phyloP scores from a whole-genome alignment of 768 basidiomycete genomes.

The Mycena vitilis region DNA sequence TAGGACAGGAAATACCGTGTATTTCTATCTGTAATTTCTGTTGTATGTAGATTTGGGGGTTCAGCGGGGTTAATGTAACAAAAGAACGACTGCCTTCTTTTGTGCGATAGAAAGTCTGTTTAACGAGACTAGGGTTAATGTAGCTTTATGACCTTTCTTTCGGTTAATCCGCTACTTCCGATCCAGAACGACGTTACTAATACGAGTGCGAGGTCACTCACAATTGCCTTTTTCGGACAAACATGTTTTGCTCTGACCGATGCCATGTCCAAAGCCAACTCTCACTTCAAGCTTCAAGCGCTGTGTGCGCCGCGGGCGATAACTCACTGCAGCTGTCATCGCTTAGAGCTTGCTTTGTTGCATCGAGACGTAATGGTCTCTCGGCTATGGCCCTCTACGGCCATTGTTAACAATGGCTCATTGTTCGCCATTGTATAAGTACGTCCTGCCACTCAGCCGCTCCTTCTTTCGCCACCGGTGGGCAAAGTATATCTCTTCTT shows the following conservation, averaged over 20 bases:
- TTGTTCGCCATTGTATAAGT: constrained; percentile 23
- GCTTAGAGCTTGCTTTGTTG: not conserved
- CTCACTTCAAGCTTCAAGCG: too few relatives aligned
- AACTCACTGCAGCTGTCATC: too few relatives aligned
- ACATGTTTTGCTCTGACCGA: not conserved
- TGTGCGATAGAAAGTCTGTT: too few relatives aligned
- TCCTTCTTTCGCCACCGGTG: constrained; percentile 30
- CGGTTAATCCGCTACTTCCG: too few relatives aligned
- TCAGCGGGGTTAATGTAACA: not conserved
- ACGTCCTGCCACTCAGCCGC: not conserved
- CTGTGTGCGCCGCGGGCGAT: too few relatives aligned
- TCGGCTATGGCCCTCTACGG: too few relatives aligned
- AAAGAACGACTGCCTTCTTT: too few relatives aligned
- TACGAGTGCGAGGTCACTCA: too few relatives aligned
- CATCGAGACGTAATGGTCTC: constrained; percentile 11
- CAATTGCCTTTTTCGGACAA: constrained; percentile 3
- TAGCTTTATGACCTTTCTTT: too few relatives aligned
- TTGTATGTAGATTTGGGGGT: constrained; percentile 8
- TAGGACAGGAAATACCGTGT: constrained; percentile 26
- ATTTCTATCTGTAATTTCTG: constrained; percentile 27
- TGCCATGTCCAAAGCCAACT: too few relatives aligned
- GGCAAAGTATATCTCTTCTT: constrained; percentile 13
- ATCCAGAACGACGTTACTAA: too few relatives aligned
- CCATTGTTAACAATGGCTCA: constrained; percentile 14
- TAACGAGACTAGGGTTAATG: too few relatives aligned